Conservation (phyloP, 129 eudicot genomes). For the Sambucus nigra region DNA sequence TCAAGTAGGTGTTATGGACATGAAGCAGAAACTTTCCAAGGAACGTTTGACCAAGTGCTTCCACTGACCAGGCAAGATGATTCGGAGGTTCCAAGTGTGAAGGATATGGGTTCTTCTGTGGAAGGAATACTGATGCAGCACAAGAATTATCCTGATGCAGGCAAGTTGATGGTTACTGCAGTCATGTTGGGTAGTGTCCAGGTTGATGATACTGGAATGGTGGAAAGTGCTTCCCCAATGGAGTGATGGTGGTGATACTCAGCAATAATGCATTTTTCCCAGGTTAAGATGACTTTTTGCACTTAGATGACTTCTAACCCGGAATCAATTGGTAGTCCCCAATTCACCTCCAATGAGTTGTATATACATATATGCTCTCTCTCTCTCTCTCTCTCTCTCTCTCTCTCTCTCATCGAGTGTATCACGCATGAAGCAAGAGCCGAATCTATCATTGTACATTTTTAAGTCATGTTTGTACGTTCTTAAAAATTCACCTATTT, state of each 20-base stretch:
- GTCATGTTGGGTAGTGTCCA: slow-evolving; percentile 59
- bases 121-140: slow-evolving; percentile 91
- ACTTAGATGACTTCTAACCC: not conserved
- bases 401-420: no score
- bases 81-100: slow-evolving; percentile 18
- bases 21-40: slow-evolving; percentile 46
- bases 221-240: slow-evolving; percentile 50
- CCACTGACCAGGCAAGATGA: slow-evolving; percentile 59
- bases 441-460: no score
- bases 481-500: no score
- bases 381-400: no score
- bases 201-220: slow-evolving; percentile 17
- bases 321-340: not conserved
- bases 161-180: slow-evolving; percentile 79
- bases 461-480: no score
- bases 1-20: slow-evolving; percentile 81
- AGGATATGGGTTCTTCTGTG: slow-evolving; percentile 41
- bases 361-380: no score
- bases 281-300: not conserved
- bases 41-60: slow-evolving; percentile 69
- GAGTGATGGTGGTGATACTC: slow-evolving; percentile 19
- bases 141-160: slow-evolving; percentile 85
- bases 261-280: not conserved
- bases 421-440: no score
- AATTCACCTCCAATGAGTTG: slow-evolving; percentile 4